A percentile compares a stretch with the other conserved stretches of the same genome.
Conservation (phyloP, 2,329 filamentous ascomycete genomes). For the Aureobasidium sp. region DNA sequence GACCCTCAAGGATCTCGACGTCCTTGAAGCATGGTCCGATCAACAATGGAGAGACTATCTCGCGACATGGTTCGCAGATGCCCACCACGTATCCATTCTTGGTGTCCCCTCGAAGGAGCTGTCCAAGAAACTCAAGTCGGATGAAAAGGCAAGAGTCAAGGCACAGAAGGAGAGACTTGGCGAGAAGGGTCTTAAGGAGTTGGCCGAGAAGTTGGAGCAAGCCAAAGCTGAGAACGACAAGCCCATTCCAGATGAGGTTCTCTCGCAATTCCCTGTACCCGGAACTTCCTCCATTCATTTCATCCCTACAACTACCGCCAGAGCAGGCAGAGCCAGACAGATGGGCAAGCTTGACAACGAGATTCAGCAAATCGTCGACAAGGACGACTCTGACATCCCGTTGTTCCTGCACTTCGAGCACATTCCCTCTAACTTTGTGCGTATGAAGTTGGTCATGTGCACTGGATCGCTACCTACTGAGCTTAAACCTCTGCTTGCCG, state of each 20-base stretch:
- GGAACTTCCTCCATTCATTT: constrained; percentile 89
- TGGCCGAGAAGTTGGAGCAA: constrained; percentile 67
- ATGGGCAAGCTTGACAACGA: constrained; percentile 61
- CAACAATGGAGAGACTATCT: constrained; percentile 76
- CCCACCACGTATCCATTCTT: constrained; percentile 78
- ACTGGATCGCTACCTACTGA: constrained; percentile 71
- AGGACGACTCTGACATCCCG: constrained; percentile 56
- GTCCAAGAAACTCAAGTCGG: constrained; percentile 70
- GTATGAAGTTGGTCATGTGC: constrained; percentile 72
- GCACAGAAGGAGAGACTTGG: constrained; percentile 74
- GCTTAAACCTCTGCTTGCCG: constrained; percentile 71
- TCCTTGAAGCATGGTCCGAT: constrained; percentile 72
- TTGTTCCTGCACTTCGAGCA: constrained; percentile 97
- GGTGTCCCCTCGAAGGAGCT: constrained; percentile 77
- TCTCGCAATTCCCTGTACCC: constrained; percentile 76
- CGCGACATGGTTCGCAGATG: constrained; percentile 76
- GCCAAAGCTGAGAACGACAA: constrained; percentile 86
- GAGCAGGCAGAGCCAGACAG: constrained; percentile 68
- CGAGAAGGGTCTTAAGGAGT: constrained; percentile 67
- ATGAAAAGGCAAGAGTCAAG: constrained; percentile 72
- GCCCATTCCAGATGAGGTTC: constrained; percentile 73
- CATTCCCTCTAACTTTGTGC: constrained; percentile 86
- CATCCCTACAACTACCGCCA: constrained; percentile 77
- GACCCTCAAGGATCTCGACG: constrained; percentile 51
- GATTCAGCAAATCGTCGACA: constrained; percentile 70